These are phyloP conservation scores for Talaromyces amestolkiae DNA, from an alignment of 2,329 filamentous ascomycete species.

Conservation along the genomic window DNA sequence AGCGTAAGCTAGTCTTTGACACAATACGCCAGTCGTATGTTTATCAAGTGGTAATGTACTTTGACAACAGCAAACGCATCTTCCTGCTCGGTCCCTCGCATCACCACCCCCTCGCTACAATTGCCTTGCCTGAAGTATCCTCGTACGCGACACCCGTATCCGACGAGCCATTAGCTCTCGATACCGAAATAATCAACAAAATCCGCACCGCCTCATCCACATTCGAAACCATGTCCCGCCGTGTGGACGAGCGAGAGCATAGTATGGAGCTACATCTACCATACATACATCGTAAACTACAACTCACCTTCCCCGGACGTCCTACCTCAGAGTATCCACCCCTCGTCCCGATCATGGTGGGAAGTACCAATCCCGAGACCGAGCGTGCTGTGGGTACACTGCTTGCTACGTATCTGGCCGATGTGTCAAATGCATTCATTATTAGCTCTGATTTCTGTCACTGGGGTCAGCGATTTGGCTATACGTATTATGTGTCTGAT, in stretches of 20 bases:
- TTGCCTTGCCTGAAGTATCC: conserved; percentile 71
- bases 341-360: conserved; percentile 82
- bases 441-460: conserved; percentile 96
- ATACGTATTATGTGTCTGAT: conserved; percentile 70
- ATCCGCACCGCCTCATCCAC: conserved; percentile 34
- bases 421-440: conserved; percentile 74
- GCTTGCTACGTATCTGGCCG: conserved; percentile 74
- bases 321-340: conserved; percentile 61
- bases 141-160: conserved; percentile 47
- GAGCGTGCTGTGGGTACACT: conserved; percentile 68
- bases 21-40: not conserved
- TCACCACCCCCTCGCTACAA: conserved; percentile 73
- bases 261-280: conserved; percentile 96
- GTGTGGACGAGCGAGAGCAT: conserved; percentile 78
- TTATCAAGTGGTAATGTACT: conserved; percentile 1
- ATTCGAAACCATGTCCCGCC: conserved; percentile 57
- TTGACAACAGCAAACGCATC: conserved; percentile 65
- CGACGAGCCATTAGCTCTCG: conserved; percentile 44
- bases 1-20: conserved; percentile 52
- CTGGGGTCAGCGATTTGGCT: conserved; percentile 83
- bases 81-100: conserved; percentile 94
- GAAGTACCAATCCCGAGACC: conserved; percentile 63
- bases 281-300: conserved; percentile 79
- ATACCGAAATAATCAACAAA: conserved; percentile 42
- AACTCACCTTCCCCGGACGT: conserved; percentile 51